A percentile compares a stretch with the other conserved stretches of the same genome.
Conservation (phyloP, 371 early-diverging fungal genomes). For the Mortierella sp. region DNA sequence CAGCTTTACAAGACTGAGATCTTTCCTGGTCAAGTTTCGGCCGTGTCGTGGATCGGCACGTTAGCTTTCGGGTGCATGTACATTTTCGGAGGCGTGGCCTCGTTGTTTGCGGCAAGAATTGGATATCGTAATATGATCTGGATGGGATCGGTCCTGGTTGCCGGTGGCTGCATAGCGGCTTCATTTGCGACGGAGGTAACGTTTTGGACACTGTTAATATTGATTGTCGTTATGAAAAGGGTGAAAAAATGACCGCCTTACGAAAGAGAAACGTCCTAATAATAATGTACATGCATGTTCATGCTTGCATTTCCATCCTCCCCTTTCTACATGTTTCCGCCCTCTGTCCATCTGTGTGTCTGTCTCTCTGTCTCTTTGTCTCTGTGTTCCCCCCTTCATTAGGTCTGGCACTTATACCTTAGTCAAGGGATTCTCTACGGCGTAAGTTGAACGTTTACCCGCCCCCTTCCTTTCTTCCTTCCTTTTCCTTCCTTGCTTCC, state of each 20-base stretch:
- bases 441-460: constrained; percentile 8
- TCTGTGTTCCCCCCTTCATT: neutral
- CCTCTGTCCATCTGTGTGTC: neutral
- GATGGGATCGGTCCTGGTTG: constrained; percentile 30
- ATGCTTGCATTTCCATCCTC: neutral
- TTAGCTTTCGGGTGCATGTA: constrained; percentile 46
- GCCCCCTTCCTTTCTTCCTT: neutral
- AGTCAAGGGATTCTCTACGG: constrained; percentile 47
- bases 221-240: neutral
- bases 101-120: constrained; percentile 41
- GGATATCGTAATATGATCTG: constrained; percentile 47
- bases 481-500: neutral
- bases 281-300: neutral
- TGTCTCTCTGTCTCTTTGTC: neutral
- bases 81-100: constrained; percentile 34
- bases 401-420: constrained; percentile 51
- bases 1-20: constrained; percentile 44
- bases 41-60: constrained; percentile 52
- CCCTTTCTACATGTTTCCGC: neutral
- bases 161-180: constrained; percentile 42
- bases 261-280: too few relatives aligned
- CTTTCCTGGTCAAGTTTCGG: constrained; percentile 43
- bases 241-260: neutral
- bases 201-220: neutral
- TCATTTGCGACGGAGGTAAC: constrained; percentile 52